These are phyloP conservation scores for Krasilnikovozyma curviuscula DNA, from an alignment of 768 basidiomycete genomes.

Conservation along the genomic window DNA sequence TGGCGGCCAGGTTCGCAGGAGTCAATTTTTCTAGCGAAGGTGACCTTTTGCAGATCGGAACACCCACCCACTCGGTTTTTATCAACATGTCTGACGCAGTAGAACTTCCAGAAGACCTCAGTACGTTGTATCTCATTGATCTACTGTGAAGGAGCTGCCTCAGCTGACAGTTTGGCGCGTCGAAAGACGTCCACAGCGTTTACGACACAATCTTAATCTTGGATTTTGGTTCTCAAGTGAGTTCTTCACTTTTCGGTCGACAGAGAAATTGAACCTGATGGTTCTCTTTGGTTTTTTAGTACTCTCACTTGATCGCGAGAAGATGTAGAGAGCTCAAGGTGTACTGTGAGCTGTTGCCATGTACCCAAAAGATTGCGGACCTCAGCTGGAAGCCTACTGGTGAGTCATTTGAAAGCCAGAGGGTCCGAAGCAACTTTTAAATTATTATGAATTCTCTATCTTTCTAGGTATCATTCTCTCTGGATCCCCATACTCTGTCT, in stretches of 20 bases:
- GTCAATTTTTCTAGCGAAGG: too few species aligned
- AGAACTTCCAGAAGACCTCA: too few species aligned
- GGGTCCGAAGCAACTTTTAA: background rate
- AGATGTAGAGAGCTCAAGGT: conserved; percentile 94
- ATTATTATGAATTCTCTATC: background rate
- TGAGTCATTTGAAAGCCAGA: conserved; percentile 20
- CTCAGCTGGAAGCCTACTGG: conserved; percentile 89
- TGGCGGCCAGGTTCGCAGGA: too few species aligned
- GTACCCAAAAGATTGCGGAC: conserved; percentile 74
- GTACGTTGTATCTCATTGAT: too few species aligned
- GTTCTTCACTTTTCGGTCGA: conserved; percentile 15
- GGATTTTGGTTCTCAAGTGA: conserved; percentile 90
- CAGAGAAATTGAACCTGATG: conserved; percentile 8
- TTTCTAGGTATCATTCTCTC: conserved; percentile 74
- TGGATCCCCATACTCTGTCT: conserved; percentile 95
- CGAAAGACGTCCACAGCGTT: conserved; percentile 65
- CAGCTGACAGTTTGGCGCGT: too few species aligned
- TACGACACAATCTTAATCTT: conserved; percentile 92
- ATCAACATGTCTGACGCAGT: too few species aligned
- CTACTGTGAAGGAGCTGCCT: too few species aligned
- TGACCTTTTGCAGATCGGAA: too few species aligned
- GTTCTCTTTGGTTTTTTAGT: conserved; percentile 34
- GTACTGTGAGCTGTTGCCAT: conserved; percentile 93
- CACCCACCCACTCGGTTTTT: too few species aligned
- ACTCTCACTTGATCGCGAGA: conserved; percentile 90